Evolutionary conservation across 768 basidiomycete genomes (phyloP), one percentile per base, ranked within the genome.

Genomic region (Udeniomyces megalosporus): DNA sequence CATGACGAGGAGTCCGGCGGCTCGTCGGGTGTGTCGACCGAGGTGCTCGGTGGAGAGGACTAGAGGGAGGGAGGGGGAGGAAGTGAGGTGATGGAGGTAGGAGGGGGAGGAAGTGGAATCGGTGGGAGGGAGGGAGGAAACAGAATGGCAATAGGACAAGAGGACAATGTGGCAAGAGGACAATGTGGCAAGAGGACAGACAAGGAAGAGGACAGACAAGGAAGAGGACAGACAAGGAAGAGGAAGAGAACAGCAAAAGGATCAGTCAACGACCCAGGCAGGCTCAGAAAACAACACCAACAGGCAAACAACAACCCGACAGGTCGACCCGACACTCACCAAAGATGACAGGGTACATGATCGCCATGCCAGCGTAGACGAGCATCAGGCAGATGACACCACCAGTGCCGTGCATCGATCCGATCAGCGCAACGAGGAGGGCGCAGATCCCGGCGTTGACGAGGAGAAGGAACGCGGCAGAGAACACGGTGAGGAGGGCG

Each of bases 321-420:
- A n/a, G n/a, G n/a, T n/a, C n/a, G n/a, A n/a, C n/a, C n/a, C n/a
- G n/a, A n/a, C n/a, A n/a, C n/a, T n/a, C n/a, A n/a, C n/a, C 55
- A 38, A 49, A 50, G 61, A 63, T 58, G 58, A 65, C 53, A 24
- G 68, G 66, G 61, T 68, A 68, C 66, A 67, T 69, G 66, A 70
- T 67, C n/a, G 82, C 84, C 72, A 85, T 84, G 70, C 84, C 84
- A 77, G 82, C 84, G 77, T 84, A 84, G 59, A 85, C 73, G 60
- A 76, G 69, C 69, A 83, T 85, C 38, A 85, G 70, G 72, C 79
- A 82, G 11, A 76, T 80, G 46, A 86, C 73, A 35, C 80, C 84
- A 4, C 77, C 74, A 57, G 75, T 74, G 15, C 84, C 82, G 8
- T 77, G 73, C 8, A 80, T 69, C 28, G 78, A 75, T 11, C 81